Base-by-base conservation (phyloP, 352 stramenopile species). In the Phytophthora pinifolia region DNA sequence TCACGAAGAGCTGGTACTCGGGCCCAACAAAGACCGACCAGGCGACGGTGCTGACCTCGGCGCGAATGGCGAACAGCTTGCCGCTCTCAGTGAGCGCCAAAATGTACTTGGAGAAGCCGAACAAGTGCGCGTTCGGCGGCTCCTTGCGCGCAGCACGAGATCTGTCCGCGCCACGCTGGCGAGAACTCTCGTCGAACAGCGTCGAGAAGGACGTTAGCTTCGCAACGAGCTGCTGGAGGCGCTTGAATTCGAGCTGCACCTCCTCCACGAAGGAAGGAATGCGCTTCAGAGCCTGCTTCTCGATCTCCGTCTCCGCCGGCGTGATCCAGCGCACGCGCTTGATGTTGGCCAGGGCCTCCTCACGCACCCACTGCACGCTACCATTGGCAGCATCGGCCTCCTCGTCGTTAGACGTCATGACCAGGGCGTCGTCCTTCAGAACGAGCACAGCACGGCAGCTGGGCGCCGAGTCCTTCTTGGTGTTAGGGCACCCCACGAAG, bases 71-170 rank as follows among this genome's bases (percentile, higher is more conserved):
- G 63, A 88, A 92, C 27, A 94, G 62, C 58, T 90, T 90, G 34
- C 84, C 84, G 15, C 79, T 92, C 15, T 86, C 70, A 10, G 82
- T 94, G 14, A 88, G 58, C 18, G 76, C 62, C 36, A 94, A 62
- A 25, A 91, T 83, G 46, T 85, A 86, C 78, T 94, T 94, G 27
- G 84, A 89, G 49, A 92, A 92, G 4, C 82, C 82, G 39, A 94
- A 92, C 32, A 91, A 74, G 38, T 91, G 83, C 7, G 83, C 74
- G 44, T 90, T 91, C 3, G 48, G 62, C 9, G 76, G 76, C 41
- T 86, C 76, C 53, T 79, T 75, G 34, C 76, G 79, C 9, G 74
- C 63, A 39, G 64, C 67, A 47, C 65, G 68, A 18, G 62, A 70
- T 45, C 64, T 58, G 22, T 66, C 39, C 4, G 31, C 48, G 18